These are phyloP conservation scores for Pleomassaria siparia DNA, from an alignment of 2,329 filamentous ascomycete genomes.

Conservation along the genomic window DNA sequence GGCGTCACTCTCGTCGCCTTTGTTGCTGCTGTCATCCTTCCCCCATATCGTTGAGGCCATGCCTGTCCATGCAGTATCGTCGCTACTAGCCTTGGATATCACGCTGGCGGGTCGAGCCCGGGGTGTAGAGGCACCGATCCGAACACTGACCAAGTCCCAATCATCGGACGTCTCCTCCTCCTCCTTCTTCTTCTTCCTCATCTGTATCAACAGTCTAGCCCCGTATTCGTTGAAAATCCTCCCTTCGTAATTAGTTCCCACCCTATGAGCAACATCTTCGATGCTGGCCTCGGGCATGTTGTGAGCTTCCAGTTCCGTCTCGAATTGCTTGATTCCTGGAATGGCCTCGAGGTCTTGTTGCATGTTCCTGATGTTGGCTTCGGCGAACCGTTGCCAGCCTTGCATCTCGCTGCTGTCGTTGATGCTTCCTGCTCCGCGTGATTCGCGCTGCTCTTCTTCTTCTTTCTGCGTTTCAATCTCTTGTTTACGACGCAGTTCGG, in stretches of 20 bases:
- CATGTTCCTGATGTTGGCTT: constrained; percentile 4
- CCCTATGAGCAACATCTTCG: no score
- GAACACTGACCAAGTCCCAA: constrained; percentile 17
- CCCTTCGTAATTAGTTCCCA: not conserved
- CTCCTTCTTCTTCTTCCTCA: no score
- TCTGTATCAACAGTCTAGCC: not conserved
- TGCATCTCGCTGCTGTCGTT: constrained; percentile 3
- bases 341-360: constrained; percentile 7
- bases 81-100: constrained; percentile 5
- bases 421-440: not conserved
- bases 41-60: constrained; percentile 14
- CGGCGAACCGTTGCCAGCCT: constrained; percentile 4
- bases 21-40: constrained; percentile 4
- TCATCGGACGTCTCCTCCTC: constrained; percentile 9
- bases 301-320: constrained; percentile 12
- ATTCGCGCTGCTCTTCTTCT: not conserved
- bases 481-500: not conserved
- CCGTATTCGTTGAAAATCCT: no score
- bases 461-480: not conserved
- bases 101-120: not conserved
- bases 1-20: not conserved
- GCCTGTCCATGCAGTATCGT: constrained; percentile 9
- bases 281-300: not conserved
- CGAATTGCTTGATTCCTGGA: constrained; percentile 15
- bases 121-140: constrained; percentile 9